These are phyloP conservation scores for Mycena leptocephala DNA, from an alignment of 768 basidiomycete genomes.

Conservation along the genomic window DNA sequence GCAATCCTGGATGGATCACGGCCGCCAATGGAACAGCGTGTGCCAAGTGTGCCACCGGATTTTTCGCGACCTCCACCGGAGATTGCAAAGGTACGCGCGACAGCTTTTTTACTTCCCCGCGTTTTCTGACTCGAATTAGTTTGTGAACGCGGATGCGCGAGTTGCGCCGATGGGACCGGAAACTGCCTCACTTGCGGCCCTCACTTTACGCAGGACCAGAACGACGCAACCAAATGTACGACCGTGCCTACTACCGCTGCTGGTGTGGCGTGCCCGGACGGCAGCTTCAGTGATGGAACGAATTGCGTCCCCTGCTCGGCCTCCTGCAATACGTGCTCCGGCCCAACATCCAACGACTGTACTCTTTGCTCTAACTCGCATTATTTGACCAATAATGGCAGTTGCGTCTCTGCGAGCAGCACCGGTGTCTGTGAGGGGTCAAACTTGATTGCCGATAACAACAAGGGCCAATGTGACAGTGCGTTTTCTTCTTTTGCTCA, in stretches of 20 bases:
- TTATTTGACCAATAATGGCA: slow-evolving; percentile 73
- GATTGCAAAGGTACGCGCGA: slow-evolving; percentile 77
- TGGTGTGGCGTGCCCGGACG: slow-evolving; percentile 75
- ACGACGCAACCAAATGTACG: slow-evolving; percentile 79
- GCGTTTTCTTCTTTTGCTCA: slow-evolving; percentile 47
- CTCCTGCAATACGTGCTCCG: slow-evolving; percentile 81
- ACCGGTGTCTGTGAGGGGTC: slow-evolving; percentile 85
- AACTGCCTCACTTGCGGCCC: slow-evolving; percentile 80
- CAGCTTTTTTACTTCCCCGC: background rate
- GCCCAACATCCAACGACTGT: slow-evolving; percentile 79
- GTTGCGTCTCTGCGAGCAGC: slow-evolving; percentile 76
- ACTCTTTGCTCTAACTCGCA: slow-evolving; percentile 75
- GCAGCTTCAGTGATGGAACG: slow-evolving; percentile 71
- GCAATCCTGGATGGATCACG: slow-evolving; percentile 84
- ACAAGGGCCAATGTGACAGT: slow-evolving; percentile 91
- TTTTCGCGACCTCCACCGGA: slow-evolving; percentile 79
- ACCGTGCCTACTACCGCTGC: slow-evolving; percentile 65
- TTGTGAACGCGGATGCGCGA: slow-evolving; percentile 80
- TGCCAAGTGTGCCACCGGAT: slow-evolving; percentile 81
- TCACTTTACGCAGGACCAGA: slow-evolving; percentile 79
- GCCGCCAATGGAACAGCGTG: slow-evolving; percentile 84
- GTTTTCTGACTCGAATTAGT: slow-evolving; percentile 55
- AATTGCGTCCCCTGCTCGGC: slow-evolving; percentile 74
- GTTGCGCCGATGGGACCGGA: slow-evolving; percentile 80
- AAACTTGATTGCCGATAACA: slow-evolving; percentile 83